Base-by-base conservation (phyloP, 345 rosid genomes). In the Aurinia saxatilis region DNA sequence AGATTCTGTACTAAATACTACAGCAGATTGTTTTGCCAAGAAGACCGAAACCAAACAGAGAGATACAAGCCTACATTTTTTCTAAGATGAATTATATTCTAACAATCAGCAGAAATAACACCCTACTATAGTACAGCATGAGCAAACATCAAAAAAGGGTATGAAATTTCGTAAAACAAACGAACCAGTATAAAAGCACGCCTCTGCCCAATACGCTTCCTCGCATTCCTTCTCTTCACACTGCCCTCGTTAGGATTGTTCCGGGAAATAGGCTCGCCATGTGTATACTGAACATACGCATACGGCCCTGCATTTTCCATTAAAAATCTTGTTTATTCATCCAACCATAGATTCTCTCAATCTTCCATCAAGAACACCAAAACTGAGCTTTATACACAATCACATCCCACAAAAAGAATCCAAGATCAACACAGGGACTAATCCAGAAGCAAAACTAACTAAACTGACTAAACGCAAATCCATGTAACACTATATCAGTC, bases 161-260 rank as follows among this genome's bases (percentile, higher is more conserved):
- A 4, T 13, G 15, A 33, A 33, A 40, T 9, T 25, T 50, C 53
- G 12, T 6, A 27, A 38, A 48, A 14, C 17, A 37, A 61, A 53
- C 81, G 1, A 44, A 85, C 91, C 95, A 70, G 45, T 63, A 82
- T 81, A 69, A 88, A 88, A 2, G 81, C 88, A 2, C 80, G 82
- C 5, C 81, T 83, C 54, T 36, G 86, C 72, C 77, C 76, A 13
- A 79, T 80, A n/a, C 90, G 86, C 81, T 88, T 86, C 75, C 84
- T 88, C 60, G 80, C 85, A 27, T 91, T 88, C 82, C 96, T 83
- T 71, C 83, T 65, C 74, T 83, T 84, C 18, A 83, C 56, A 63
- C 90, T 88, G 16, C 96, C 96, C 72, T 86, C 74, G 16, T 88
- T 91, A 6, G 98, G 98, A 49, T 80, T 83, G 72, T 77, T 91